A percentile compares a stretch with the other conserved stretches of the same genome.
Conservation (phyloP, 2,329 filamentous ascomycete genomes). For the Colletotrichum viniferum region DNA sequence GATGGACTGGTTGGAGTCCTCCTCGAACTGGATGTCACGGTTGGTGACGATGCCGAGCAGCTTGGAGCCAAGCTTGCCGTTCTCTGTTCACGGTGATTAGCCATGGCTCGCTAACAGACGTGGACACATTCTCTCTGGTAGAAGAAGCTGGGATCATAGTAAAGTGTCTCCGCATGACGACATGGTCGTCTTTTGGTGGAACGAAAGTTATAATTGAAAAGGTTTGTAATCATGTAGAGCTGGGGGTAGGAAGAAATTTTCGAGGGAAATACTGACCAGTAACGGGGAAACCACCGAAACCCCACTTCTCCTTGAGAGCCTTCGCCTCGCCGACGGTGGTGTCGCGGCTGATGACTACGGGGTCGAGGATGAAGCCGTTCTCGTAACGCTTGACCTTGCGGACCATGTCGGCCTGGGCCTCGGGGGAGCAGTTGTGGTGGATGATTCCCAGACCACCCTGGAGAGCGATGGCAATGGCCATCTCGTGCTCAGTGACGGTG, state of each 20-base stretch:
- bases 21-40: constrained; percentile 97
- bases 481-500: constrained; percentile 98
- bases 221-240: constrained; percentile 77
- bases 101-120: constrained; percentile 9
- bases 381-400: constrained; percentile 99
- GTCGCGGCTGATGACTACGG: constrained; percentile 84
- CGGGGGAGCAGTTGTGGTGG: constrained; percentile 99
- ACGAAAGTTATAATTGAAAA: constrained; percentile 98
- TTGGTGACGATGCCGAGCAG: constrained; percentile 97
- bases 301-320: constrained; percentile 95
- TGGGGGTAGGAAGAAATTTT: constrained; percentile 24
- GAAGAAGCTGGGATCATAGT: constrained; percentile 33
- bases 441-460: constrained; percentile 92
- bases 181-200: constrained; percentile 89
- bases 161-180: constrained; percentile 77
- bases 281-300: constrained; percentile 97
- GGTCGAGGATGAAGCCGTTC: constrained; percentile 98
- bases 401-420: constrained; percentile 98
- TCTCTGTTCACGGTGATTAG: constrained; percentile 66
- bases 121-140: constrained; percentile 2
- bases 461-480: constrained; percentile 97
- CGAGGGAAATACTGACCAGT: constrained; percentile 74
- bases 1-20: constrained; percentile 72
- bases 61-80: constrained; percentile 91
- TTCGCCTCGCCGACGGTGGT: constrained; percentile 92